phyloP scores from a whole-genome alignment of 1,284 basidiomycete genomes.

The Apiotrichum siamense region DNA sequence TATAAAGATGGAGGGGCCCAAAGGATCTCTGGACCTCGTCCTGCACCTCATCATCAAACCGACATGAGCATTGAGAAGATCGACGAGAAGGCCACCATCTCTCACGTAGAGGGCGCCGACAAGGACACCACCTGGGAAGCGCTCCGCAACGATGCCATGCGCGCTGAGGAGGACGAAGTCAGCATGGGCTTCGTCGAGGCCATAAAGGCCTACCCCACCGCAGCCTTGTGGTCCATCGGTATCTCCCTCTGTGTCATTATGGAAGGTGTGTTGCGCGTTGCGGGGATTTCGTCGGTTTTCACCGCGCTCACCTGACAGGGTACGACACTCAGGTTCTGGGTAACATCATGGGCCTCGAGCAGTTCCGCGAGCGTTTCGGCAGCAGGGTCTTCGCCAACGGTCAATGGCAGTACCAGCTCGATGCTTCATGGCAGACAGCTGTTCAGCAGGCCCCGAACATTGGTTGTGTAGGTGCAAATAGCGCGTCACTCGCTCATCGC shows the following conservation, averaged over 20 bases:
- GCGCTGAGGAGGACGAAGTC: slow-evolving; percentile 13
- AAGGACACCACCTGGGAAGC: background rate
- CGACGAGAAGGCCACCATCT: background rate
- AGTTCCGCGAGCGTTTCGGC: slow-evolving; percentile 15
- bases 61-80: background rate
- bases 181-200: slow-evolving; percentile 10
- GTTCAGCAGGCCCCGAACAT: slow-evolving; percentile 14
- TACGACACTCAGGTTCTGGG: slow-evolving; percentile 12
- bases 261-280: background rate
- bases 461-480: slow-evolving; percentile 16
- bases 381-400: too few relatives aligned
- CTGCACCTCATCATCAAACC: too few relatives aligned
- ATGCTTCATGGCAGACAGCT: slow-evolving; percentile 17
- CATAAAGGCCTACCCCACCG: slow-evolving; percentile 13
- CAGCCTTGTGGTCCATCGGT: slow-evolving; percentile 16
- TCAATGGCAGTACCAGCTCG: slow-evolving; percentile 1
- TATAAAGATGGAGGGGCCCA: too few relatives aligned
- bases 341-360: slow-evolving; percentile 9
- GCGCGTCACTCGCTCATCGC: background rate
- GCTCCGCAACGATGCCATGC: slow-evolving; percentile 13
- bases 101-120: background rate
- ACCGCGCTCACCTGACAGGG: background rate
- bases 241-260: slow-evolving; percentile 14
- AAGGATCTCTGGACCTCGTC: too few relatives aligned
- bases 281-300: too few relatives aligned